Evolutionary conservation across 2,329 filamentous ascomycete genomes (phyloP).

Genomic region (Juglanconis sp.): DNA sequence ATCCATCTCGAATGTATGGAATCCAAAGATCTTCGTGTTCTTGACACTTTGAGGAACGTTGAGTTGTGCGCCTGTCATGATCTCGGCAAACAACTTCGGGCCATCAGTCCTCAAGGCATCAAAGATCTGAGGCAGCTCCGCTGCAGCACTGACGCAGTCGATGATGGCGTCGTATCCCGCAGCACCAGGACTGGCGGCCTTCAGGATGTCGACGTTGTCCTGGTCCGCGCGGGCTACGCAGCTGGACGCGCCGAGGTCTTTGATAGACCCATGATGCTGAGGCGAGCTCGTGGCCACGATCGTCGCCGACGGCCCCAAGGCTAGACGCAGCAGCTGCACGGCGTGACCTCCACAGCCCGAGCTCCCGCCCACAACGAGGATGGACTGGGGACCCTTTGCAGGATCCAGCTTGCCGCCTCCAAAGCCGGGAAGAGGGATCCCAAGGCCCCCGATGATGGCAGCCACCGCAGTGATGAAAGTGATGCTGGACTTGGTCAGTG

Average conservation of each 20-base stretch:
- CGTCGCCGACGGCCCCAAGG: slow-evolving; percentile 23
- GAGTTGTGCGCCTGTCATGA: slow-evolving; percentile 26
- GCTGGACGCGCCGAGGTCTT: slow-evolving; percentile 21
- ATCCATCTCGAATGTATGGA: slow-evolving; percentile 21
- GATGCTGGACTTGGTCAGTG: slow-evolving; percentile 16
- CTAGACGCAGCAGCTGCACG: slow-evolving; percentile 34
- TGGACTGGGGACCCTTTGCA: slow-evolving; percentile 19
- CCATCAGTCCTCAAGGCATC: slow-evolving; percentile 25
- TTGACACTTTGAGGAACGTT: slow-evolving; percentile 27
- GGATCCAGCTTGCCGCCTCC: not conserved
- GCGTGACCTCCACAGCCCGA: slow-evolving; percentile 30
- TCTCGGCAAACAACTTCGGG: slow-evolving; percentile 27
- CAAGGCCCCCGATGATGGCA: slow-evolving; percentile 24
- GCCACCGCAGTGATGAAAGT: slow-evolving; percentile 24
- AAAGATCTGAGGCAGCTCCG: slow-evolving; percentile 24
- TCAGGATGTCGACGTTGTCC: slow-evolving; percentile 17
- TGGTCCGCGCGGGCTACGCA: slow-evolving; percentile 21
- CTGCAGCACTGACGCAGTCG: slow-evolving; percentile 29
- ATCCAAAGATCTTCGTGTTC: slow-evolving; percentile 22
- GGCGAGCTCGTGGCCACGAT: slow-evolving; percentile 32
- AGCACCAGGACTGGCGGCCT: slow-evolving; percentile 21
- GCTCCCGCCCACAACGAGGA: slow-evolving; percentile 35
- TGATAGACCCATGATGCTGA: slow-evolving; percentile 22
- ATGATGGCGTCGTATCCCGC: slow-evolving; percentile 32
- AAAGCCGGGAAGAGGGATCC: slow-evolving; percentile 26